Base-by-base conservation (phyloP, 2,329 filamentous ascomycete species). In the Calonectria pteridis region DNA sequence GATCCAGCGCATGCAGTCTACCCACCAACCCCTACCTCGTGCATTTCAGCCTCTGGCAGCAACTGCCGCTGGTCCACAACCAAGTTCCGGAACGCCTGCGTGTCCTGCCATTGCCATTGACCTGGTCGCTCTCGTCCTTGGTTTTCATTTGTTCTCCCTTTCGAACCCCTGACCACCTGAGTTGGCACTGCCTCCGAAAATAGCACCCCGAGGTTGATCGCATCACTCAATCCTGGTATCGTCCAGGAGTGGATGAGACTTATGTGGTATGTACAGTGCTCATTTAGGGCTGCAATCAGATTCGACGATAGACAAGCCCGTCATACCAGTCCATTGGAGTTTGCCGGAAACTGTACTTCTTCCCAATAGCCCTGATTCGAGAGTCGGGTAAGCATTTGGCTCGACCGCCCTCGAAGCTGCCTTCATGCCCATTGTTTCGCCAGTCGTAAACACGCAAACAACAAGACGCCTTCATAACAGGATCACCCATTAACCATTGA, bases 171-270 rank as follows among this genome's bases (percentile, higher is more conserved):
- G 66, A 33, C 33, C 72, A 71, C 69, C 55, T 78, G 76, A 73
- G 76, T 28, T 80, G 78, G 76, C 78, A 77, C 68, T 70, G 33
- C 70, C 67, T 69, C 75, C 59, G 71, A 80, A 79, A 80, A 80
- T 80, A 80, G 78, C 66, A 76, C 69, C 51, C 69, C 66, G 72
- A 73, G 63, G 68, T 67, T 71, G 75, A 64, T 67, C 71, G 70
- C 71, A 75, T 77, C 73, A 76, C 73, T 72, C 76, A 79, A 80
- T 78, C 73, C 78, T 26, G 55, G 70, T 40, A 50, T 67, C 59
- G 69, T 49, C 50, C 50, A 67, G 68, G 69, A 76, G 70, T 50
- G 67, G 31, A 64, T 29, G 71, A 76, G 65, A 50, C 59, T 67
- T 55, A 75, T 77, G 74, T 72, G 76, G 63, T 72, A 64, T 64